phyloP scores from a whole-genome alignment of 768 basidiomycete species.

The Collybiopsis confluens region DNA sequence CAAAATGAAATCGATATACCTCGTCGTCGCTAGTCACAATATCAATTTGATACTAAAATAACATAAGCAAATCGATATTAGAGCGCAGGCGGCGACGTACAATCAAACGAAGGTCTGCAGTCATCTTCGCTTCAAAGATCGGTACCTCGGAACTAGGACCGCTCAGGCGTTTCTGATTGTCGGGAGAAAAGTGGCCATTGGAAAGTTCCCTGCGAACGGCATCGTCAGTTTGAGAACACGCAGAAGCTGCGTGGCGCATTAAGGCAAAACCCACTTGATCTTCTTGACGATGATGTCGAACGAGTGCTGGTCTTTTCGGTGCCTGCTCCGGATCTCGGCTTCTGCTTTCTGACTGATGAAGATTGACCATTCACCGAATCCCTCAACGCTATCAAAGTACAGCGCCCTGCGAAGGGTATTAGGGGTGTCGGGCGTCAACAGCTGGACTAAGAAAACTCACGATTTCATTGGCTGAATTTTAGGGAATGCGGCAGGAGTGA shows the following conservation, averaged over 20 bases:
- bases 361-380: slow-evolving; percentile 64
- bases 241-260: not conserved
- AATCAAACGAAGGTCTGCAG: slow-evolving; percentile 44
- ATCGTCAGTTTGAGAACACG: not conserved
- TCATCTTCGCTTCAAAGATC: slow-evolving; percentile 69
- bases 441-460: slow-evolving; percentile 11
- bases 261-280: slow-evolving; percentile 42
- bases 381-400: slow-evolving; percentile 53
- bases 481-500: slow-evolving; percentile 32
- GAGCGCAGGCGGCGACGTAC: slow-evolving; percentile 26
- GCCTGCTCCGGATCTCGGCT: slow-evolving; percentile 42
- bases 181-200: slow-evolving; percentile 61
- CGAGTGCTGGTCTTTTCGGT: slow-evolving; percentile 37
- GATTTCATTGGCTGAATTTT: slow-evolving; percentile 56
- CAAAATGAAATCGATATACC: slow-evolving; percentile 16
- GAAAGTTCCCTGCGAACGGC: slow-evolving; percentile 53
- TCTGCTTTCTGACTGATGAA: slow-evolving; percentile 50
- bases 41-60: slow-evolving; percentile 17
- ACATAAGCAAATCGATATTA: not conserved
- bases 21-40: slow-evolving; percentile 15
- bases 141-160: slow-evolving; percentile 43
- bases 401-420: slow-evolving; percentile 31
- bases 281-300: slow-evolving; percentile 62
- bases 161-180: slow-evolving; percentile 61
- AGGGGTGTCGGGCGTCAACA: not conserved